phyloP scores from a whole-genome alignment of 495 filamentous ascomycete genomes.

The Chaetomium fimeti region DNA sequence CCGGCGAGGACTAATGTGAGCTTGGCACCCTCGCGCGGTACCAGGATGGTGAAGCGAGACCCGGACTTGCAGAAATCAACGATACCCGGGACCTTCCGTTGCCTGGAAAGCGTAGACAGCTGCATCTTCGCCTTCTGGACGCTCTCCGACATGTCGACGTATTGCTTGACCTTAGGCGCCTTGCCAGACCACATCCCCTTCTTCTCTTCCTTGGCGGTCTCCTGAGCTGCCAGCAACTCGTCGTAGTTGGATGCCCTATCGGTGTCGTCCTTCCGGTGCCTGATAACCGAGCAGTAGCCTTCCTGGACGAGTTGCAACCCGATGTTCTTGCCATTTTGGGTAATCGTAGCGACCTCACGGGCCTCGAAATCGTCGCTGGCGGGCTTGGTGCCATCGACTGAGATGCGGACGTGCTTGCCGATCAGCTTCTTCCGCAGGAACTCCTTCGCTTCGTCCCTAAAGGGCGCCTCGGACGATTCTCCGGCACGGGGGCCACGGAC shows the following conservation, averaged over 20 bases:
- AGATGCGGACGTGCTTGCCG: slow-evolving; percentile 87
- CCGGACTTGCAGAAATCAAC: slow-evolving; percentile 97
- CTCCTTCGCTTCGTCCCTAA: slow-evolving; percentile 90
- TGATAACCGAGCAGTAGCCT: slow-evolving; percentile 88
- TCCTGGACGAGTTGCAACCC: slow-evolving; percentile 81
- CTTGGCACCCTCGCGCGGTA: slow-evolving; percentile 91
- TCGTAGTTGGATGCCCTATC: slow-evolving; percentile 94
- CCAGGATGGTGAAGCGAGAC: slow-evolving; percentile 86
- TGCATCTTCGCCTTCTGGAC: slow-evolving; percentile 94
- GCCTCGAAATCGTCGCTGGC: slow-evolving; percentile 90
- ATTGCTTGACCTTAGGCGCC: slow-evolving; percentile 71
- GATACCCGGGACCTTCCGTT: slow-evolving; percentile 88
- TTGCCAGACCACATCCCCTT: slow-evolving; percentile 95
- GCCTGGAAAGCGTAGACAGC: slow-evolving; percentile 77
- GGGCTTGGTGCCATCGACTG: slow-evolving; percentile 85
- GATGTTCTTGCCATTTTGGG: slow-evolving; percentile 80
- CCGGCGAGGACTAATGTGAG: slow-evolving; percentile 93
- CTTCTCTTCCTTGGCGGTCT: slow-evolving; percentile 72
- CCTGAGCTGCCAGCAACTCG: slow-evolving; percentile 83
- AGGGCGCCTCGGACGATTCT: slow-evolving; percentile 67
- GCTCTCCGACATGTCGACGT: slow-evolving; percentile 85
- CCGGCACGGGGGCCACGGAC: slow-evolving; percentile 77
- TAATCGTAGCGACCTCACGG: slow-evolving; percentile 87
- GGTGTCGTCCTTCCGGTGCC: slow-evolving; percentile 87
- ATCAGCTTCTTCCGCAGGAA: slow-evolving; percentile 91